Base-by-base conservation (phyloP, 2,329 filamentous ascomycete genomes). In the Penicillium sp. region DNA sequence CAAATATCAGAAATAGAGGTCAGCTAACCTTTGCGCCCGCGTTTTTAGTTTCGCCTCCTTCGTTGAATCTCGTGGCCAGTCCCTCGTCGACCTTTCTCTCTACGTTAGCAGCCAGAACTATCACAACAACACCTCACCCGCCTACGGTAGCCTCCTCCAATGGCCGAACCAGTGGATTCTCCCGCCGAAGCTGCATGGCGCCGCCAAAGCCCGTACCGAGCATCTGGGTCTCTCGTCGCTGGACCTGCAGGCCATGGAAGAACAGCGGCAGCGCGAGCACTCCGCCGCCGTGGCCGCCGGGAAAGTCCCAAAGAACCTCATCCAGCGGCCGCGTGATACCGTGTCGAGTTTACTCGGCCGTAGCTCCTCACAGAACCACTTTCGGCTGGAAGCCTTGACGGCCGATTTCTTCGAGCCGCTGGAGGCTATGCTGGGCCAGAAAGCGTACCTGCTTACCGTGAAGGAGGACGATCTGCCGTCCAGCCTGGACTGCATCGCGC, bases 91-190 rank as follows among this genome's bases (percentile, higher is more conserved):
- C 63, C 84, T 96, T 51, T 92, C 86, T 46, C 86, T 97, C 62
- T 97, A 95, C 71, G 88, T 94, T 57, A 94, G 91, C 28, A 89
- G 87, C 51, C 84, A 90, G 57, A 96, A 97, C 76, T 99, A 94
- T 81, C 79, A 85, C 49, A 77, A 80, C 39, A 76, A 81, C 44
- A 96, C 91, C 4, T 85, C 90, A 14, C 89, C 90, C 2, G 87
- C 90, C 33, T 96, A 91, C 74, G 90, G 86, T 59, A 76, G 78
- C 5, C 81, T 96, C 50, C 82, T 97, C 35, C 83, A 88, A 36
- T 95, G 94, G 79, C 91, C 94, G 16, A 80, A 91, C 56, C 92
- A 92, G 63, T 99, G 94, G 83, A 88, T 88, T 38, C 79, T 95
- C 5, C 92, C 92, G 2, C 85, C 88, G 0, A 78, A 83, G 50